A percentile compares a stretch with the other conserved stretches of the same genome.
Evolutionary conservation across 163 green algal species (phyloP).

Genomic region (Scenedesmus sp.): DNA sequence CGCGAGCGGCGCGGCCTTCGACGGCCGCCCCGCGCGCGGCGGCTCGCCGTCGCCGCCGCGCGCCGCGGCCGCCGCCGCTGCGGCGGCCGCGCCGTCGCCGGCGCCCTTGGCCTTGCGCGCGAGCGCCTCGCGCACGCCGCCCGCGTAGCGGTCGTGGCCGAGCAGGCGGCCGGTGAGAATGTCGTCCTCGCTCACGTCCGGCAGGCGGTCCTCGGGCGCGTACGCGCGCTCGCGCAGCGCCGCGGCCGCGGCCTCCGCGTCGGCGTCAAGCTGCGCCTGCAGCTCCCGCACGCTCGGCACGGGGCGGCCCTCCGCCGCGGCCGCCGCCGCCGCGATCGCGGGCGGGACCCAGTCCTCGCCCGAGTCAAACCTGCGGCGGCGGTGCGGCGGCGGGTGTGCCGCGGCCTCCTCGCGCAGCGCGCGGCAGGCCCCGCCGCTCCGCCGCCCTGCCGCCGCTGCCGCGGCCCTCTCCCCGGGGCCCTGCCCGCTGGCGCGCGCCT

Average conservation of each 20-base stretch:
- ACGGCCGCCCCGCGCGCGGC: no score
- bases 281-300: constrained; percentile 14
- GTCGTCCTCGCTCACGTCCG: constrained; percentile 23
- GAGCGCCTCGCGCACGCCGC: constrained; percentile 11
- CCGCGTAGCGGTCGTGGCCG: constrained; percentile 32
- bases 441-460: no score
- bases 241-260: not conserved
- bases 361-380: not conserved
- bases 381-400: no score
- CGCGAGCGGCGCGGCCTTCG: not conserved
- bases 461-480: no score
- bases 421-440: no score
- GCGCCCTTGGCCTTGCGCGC: not conserved
- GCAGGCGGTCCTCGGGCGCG: constrained; percentile 3
- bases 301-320: constrained; percentile 4
- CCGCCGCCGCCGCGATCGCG: not conserved
- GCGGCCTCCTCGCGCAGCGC: not conserved
- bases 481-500: no score
- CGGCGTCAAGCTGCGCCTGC: not conserved
- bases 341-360: constrained; percentile 8
- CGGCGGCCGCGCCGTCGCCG: no score
- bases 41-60: no score
- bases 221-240: constrained; percentile 8
- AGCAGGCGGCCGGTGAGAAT: constrained; percentile 13
- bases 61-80: no score